phyloP scores from a whole-genome alignment of 129 eudicot species.

The Mikania micrantha region DNA sequence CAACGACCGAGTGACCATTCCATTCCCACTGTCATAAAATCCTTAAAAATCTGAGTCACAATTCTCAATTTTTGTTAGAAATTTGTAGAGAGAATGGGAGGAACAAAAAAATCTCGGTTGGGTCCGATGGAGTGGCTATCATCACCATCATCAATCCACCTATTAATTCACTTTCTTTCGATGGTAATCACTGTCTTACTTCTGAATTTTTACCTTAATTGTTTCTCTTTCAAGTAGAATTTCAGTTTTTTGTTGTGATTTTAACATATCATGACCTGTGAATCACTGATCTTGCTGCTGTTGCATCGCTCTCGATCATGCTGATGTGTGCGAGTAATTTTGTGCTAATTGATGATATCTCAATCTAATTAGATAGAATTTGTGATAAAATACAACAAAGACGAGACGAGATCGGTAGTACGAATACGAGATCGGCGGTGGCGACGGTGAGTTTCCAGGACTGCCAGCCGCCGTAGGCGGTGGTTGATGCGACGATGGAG shows the following conservation, averaged over 20 bases:
- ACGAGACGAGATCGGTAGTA: too few species aligned
- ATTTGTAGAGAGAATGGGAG: conserved; percentile 25
- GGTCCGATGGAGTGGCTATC: conserved; percentile 86
- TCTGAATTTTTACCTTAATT: neutral
- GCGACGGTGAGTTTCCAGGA: too few species aligned
- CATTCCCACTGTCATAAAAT: neutral
- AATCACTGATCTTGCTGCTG: conserved; percentile 12
- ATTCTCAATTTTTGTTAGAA: neutral
- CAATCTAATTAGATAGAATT: neutral
- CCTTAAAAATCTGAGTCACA: neutral
- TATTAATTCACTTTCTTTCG: conserved; percentile 86
- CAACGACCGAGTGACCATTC: neutral
- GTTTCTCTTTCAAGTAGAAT: neutral
- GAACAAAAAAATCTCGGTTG: conserved; percentile 78
- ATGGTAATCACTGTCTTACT: conserved; percentile 43
- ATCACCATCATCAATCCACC: conserved; percentile 94
- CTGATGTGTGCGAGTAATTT: neutral
- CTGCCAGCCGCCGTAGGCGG: too few species aligned
- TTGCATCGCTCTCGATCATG: neutral
- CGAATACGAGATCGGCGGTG: too few species aligned
- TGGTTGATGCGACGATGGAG: too few species aligned
- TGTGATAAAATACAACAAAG: neutral
- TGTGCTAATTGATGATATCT: neutral
- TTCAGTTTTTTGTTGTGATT: neutral
- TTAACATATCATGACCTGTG: neutral